Evolutionary conservation across 2,329 filamentous ascomycete genomes (phyloP).

Genomic region (Amauroascus niger): DNA sequence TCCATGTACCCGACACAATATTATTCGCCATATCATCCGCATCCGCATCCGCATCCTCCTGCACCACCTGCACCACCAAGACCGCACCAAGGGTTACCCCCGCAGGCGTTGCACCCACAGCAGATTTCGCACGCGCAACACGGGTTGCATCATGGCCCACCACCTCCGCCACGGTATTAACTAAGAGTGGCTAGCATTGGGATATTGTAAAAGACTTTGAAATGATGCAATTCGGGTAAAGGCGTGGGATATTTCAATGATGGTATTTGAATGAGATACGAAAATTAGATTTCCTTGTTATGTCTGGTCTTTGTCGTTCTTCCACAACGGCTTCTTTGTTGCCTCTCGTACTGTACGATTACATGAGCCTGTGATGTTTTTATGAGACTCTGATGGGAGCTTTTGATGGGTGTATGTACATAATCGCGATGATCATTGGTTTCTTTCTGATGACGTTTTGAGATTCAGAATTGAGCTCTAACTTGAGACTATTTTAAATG

Average conservation of each 20-base stretch:
- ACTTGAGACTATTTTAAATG: too few species aligned
- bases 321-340: background rate
- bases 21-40: conserved; percentile 9
- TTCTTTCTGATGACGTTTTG: background rate
- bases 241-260: too few species aligned
- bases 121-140: background rate
- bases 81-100: conserved; percentile 9
- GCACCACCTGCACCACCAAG: conserved; percentile 6
- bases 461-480: too few species aligned
- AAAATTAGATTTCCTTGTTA: too few species aligned
- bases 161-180: conserved; percentile 3
- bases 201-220: too few species aligned
- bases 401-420: background rate
- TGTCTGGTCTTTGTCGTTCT: background rate
- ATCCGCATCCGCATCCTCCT: conserved; percentile 11
- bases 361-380: background rate
- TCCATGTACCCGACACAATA: conserved; percentile 8
- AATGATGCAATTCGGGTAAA: too few species aligned
- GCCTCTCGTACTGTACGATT: background rate
- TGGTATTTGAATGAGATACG: too few species aligned
- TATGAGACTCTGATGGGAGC: background rate
- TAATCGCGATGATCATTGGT: background rate
- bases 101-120: conserved; percentile 2
- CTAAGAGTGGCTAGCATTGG: too few species aligned
- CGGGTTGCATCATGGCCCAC: conserved; percentile 5